Conservation (phyloP, 352 stramenopile species). For the Achlya hypogyna region DNA sequence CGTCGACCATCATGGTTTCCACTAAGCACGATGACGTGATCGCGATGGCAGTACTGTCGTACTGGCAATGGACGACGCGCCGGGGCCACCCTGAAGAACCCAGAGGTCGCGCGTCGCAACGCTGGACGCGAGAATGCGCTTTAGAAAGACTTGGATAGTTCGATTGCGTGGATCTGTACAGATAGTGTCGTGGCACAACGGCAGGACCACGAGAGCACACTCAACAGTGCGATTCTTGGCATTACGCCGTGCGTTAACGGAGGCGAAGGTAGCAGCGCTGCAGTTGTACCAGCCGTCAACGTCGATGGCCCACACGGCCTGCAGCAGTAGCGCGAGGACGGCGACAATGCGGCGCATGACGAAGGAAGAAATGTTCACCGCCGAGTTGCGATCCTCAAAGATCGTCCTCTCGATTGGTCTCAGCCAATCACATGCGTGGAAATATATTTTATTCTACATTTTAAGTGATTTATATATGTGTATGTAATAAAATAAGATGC, state of each 20-base stretch:
- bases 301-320: too few species aligned
- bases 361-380: too few species aligned
- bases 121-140: slow-evolving; percentile 25
- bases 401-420: too few species aligned
- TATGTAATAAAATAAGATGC: slow-evolving; percentile 1
- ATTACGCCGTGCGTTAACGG: neutral
- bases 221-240: slow-evolving; percentile 21
- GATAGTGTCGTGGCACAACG: slow-evolving; percentile 30
- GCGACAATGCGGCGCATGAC: too few species aligned
- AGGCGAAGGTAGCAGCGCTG: slow-evolving; percentile 5
- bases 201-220: slow-evolving; percentile 28
- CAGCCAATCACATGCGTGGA: neutral
- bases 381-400: too few species aligned
- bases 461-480: neutral
- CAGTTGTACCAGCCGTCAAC: slow-evolving; percentile 20
- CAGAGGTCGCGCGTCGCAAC: slow-evolving; percentile 28
- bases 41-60: neutral
- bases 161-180: slow-evolving; percentile 21
- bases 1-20: slow-evolving; percentile 47
- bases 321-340: too few species aligned
- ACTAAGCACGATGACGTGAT: slow-evolving; percentile 18
- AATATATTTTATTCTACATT: neutral
- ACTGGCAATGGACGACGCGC: slow-evolving; percentile 32
- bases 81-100: slow-evolving; percentile 36
- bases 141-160: slow-evolving; percentile 36